phyloP scores from a whole-genome alignment of 2,329 filamentous ascomycete genomes.

The Beauveria scarabaeidicola region DNA sequence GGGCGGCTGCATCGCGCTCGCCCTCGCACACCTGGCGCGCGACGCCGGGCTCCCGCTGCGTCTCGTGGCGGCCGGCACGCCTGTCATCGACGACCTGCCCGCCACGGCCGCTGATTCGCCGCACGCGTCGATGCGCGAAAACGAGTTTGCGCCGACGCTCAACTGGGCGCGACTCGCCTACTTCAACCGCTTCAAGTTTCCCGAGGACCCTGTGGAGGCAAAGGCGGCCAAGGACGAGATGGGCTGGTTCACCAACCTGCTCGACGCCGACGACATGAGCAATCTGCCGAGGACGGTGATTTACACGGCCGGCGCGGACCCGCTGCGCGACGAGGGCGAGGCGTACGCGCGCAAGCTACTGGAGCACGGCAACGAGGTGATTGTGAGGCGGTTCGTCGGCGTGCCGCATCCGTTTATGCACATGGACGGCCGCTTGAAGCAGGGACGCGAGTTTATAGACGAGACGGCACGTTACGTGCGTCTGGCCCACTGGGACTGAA shows the following conservation, averaged over 20 bases:
- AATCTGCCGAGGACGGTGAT: constrained; percentile 31
- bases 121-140: constrained; percentile 31
- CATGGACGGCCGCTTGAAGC: constrained; percentile 33
- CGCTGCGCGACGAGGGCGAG: constrained; percentile 41
- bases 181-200: constrained; percentile 29
- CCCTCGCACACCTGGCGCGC: constrained; percentile 31
- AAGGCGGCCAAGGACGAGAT: constrained; percentile 8
- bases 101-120: constrained; percentile 30
- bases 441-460: constrained; percentile 27
- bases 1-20: constrained; percentile 32
- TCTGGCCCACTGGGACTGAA: constrained; percentile 16
- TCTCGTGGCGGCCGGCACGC: constrained; percentile 32
- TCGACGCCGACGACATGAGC: constrained; percentile 26
- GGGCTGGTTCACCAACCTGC: constrained; percentile 24
- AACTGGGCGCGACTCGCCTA: constrained; percentile 35
- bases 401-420: constrained; percentile 43
- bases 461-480: constrained; percentile 24
- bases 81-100: constrained; percentile 32
- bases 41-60: constrained; percentile 29
- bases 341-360: constrained; percentile 34
- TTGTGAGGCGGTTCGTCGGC: constrained; percentile 35
- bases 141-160: constrained; percentile 33
- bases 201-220: constrained; percentile 16
- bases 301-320: constrained; percentile 35
- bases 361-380: constrained; percentile 36